A percentile compares a stretch with the other conserved stretches of the same genome.
Evolutionary conservation across 1,284 basidiomycete genomes (phyloP).

Genomic region (Tilletia indica): DNA sequence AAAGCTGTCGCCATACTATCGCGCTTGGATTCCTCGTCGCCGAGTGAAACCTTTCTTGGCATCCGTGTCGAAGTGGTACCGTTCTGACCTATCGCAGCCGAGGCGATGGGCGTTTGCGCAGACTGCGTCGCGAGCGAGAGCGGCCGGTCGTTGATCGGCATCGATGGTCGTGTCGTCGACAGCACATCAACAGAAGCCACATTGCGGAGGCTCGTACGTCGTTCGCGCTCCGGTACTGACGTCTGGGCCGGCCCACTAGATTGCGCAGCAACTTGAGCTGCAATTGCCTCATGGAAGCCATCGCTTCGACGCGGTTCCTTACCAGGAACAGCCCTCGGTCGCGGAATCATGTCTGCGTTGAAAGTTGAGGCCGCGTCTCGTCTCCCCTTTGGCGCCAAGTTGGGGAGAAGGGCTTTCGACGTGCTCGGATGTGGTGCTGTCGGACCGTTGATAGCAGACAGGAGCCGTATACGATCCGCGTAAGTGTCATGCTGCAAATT

Average conservation of each 20-base stretch:
- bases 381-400: no score
- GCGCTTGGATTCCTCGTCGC: background rate
- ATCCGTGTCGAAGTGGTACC: background rate
- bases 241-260: background rate
- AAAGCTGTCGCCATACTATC: conserved; percentile 11
- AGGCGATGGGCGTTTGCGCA: no score
- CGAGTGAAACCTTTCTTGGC: background rate
- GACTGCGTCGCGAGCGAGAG: no score
- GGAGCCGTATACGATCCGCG: conserved; percentile 55
- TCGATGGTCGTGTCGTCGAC: background rate
- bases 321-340: background rate
- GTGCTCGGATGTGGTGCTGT: background rate
- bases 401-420: background rate
- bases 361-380: conserved; percentile 1
- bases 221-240: background rate
- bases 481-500: conserved; percentile 56
- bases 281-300: conserved; percentile 13
- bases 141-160: no score
- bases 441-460: conserved; percentile 29
- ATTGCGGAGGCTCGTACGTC: background rate
- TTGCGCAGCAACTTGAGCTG: background rate
- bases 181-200: background rate
- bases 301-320: conserved; percentile 4
- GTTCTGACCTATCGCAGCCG: no score
- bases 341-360: conserved; percentile 15